phyloP scores from a whole-genome alignment of 257 asterid species.

The Sherardia arvensis region DNA sequence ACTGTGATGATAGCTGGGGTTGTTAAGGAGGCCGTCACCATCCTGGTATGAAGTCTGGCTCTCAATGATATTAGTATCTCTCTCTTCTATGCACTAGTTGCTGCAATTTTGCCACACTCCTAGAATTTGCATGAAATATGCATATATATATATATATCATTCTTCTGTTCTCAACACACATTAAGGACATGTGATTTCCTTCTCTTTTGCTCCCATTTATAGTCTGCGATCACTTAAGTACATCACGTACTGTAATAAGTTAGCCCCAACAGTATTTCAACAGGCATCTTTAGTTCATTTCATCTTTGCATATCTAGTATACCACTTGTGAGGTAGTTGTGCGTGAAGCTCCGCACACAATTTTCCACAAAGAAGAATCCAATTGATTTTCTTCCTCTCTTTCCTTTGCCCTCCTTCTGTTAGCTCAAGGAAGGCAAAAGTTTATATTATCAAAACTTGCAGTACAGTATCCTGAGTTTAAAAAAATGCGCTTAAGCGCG shows the following conservation, averaged over 20 bases:
- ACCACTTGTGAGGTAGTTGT: neutral
- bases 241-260: neutral
- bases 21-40: conserved; percentile 98
- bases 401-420: neutral
- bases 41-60: conserved; percentile 45
- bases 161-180: neutral
- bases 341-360: neutral
- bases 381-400: neutral
- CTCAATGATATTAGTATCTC: neutral
- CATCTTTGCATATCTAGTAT: neutral
- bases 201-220: neutral
- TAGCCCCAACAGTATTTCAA: conserved; percentile 1
- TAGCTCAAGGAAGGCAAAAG: neutral
- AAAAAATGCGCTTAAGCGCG: no score
- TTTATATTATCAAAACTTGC: neutral
- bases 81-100: neutral
- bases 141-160: neutral
- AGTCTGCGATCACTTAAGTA: neutral
- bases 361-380: neutral
- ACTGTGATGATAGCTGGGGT: conserved; percentile 98
- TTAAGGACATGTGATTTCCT: neutral
- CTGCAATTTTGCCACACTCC: neutral
- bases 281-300: neutral
- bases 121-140: neutral
- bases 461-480: neutral